Base-by-base conservation (phyloP, 169 alveolate genomes). In the Plasmodium chabaudi region DNA sequence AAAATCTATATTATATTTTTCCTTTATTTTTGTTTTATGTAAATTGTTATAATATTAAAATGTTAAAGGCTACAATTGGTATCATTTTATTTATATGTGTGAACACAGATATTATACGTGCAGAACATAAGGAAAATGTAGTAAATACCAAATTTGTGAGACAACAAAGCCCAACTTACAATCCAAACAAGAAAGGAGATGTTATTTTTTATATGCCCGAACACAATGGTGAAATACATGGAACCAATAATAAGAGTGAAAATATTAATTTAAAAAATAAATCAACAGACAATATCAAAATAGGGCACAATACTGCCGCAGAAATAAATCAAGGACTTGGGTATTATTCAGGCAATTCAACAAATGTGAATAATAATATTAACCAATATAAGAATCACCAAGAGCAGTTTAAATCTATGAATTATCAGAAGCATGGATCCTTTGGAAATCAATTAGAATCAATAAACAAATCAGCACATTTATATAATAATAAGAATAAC, bases 201-300 rank as follows among this genome's bases (percentile, higher is more conserved):
- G 88, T 77, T 77, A 77, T 77, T 64, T 77, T 77, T 77, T 77
- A 77, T 63, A 77, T 77, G 88, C 77, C 77, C 10, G 77, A 68
- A 23, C 65, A 63, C 15, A 56, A 61, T 2, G 39, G 27, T 46
- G 77, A 53, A 19, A 59, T 34, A 3, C 42, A 47, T n/a, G 34
- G 51, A 21, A 42, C 9, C 17, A 69, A 19, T 19, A 42, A 55
- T 51, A 27, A 72, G 39, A 59, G 39, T 7, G 21, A 57, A 3
- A 71, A 71, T 71, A 49, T 21, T 13, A 72, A 56, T 60, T 21
- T 47, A 63, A 61, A 63, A 23, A 49, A 75, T 34, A 34, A 34
- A 0, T 5, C 42, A 34, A 0, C 42, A 3, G 7, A 0, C 4
- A 7, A 56, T 55, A 9, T 74, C 17, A 46, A 44, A 51, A 51